phyloP scores from a whole-genome alignment of 2,329 filamentous ascomycete species.

The Scolecobasidium constrictum region DNA sequence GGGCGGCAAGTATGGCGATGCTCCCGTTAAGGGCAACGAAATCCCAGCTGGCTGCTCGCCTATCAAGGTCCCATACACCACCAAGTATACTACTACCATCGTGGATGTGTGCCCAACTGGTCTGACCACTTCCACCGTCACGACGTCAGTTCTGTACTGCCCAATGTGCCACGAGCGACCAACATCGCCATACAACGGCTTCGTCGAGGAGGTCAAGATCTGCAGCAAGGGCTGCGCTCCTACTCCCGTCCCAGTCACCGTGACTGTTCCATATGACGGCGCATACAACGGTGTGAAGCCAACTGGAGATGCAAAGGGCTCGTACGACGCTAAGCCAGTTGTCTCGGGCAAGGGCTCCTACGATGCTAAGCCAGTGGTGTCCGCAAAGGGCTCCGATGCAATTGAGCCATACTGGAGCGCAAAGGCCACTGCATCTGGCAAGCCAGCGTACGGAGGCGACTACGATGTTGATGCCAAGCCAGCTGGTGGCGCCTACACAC shows the following conservation, averaged over 20 bases:
- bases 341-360: background rate
- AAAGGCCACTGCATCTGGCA: background rate
- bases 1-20: background rate
- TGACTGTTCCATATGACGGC: background rate
- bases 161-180: conserved; percentile 6
- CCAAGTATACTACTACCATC: background rate
- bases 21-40: background rate
- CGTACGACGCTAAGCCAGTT: background rate
- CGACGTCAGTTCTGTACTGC: conserved; percentile 4
- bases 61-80: conserved; percentile 4
- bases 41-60: conserved; percentile 2
- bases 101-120: conserved; percentile 5
- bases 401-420: background rate
- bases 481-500: background rate
- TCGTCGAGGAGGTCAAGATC: conserved; percentile 4
- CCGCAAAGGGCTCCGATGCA: background rate
- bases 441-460: background rate
- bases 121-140: conserved; percentile 6
- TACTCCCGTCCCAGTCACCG: background rate
- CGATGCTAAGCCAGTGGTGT: background rate
- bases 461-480: background rate
- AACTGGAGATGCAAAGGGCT: background rate
- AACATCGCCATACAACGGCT: background rate
- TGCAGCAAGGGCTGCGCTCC: background rate
- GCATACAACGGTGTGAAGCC: background rate